Percentiles rank a stretch among this genome's conserved stretches.
These are phyloP conservation scores for Colletotrichum tanaceti DNA, from an alignment of 2,329 filamentous ascomycete genomes.

Conservation along the genomic window DNA sequence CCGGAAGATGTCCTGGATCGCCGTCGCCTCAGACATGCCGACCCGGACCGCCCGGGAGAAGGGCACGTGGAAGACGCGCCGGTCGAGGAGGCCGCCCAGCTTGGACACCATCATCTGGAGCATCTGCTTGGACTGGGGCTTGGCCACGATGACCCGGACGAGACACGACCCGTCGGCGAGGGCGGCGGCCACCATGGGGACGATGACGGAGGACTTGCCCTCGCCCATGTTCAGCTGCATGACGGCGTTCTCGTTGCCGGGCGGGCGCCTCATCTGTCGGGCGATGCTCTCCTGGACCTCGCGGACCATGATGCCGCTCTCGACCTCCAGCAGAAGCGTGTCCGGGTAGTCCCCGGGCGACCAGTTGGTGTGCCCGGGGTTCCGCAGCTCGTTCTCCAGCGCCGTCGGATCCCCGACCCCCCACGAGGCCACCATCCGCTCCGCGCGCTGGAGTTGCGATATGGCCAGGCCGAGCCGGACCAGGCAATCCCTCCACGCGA, in stretches of 20 bases:
- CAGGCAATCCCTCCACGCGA: slow-evolving; percentile 51
- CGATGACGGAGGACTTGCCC: slow-evolving; percentile 76
- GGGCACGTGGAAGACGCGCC: slow-evolving; percentile 67
- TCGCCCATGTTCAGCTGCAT: slow-evolving; percentile 80
- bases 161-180: slow-evolving; percentile 64
- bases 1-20: slow-evolving; percentile 53
- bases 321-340: slow-evolving; percentile 72
- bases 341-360: slow-evolving; percentile 64
- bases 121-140: slow-evolving; percentile 72
- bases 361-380: slow-evolving; percentile 69
- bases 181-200: slow-evolving; percentile 69
- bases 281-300: slow-evolving; percentile 69
- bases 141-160: slow-evolving; percentile 69
- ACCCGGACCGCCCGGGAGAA: slow-evolving; percentile 65
- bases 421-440: slow-evolving; percentile 52
- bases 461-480: slow-evolving; percentile 55
- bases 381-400: slow-evolving; percentile 57
- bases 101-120: slow-evolving; percentile 64
- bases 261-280: slow-evolving; percentile 61
- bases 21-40: slow-evolving; percentile 43
- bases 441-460: slow-evolving; percentile 54
- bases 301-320: slow-evolving; percentile 71
- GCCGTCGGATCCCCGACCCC: slow-evolving; percentile 42
- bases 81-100: slow-evolving; percentile 66
- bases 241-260: slow-evolving; percentile 58